Conservation (phyloP, 2,329 filamentous ascomycete species). For the Cordyceps farinosa region DNA sequence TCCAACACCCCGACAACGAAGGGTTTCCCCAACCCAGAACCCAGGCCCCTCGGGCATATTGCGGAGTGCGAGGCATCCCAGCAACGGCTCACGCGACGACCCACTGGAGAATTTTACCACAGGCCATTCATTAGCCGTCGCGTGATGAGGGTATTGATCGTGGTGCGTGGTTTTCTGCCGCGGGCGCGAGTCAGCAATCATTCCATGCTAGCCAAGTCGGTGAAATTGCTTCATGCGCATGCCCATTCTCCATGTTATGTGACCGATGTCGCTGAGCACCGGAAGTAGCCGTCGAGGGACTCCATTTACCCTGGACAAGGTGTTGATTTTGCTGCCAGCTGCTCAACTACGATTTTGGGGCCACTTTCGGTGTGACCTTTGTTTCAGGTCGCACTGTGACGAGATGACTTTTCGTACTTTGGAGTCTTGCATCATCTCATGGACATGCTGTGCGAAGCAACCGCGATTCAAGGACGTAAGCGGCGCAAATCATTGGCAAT, state of each 20-base stretch:
- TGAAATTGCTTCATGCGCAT: slow-evolving; percentile 3
- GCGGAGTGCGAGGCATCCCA: slow-evolving; percentile 2
- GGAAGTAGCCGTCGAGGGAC: background rate
- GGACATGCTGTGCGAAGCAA: too few species aligned
- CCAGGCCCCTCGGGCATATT: slow-evolving; percentile 1
- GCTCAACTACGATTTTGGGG: background rate
- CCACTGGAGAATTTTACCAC: slow-evolving; percentile 7
- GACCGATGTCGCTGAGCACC: background rate
- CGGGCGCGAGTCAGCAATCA: background rate
- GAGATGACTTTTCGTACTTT: too few species aligned
- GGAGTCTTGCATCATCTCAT: too few species aligned
- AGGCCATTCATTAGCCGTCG: slow-evolving; percentile 7
- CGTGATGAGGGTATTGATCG: background rate
- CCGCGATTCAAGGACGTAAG: too few species aligned
- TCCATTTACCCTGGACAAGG: background rate
- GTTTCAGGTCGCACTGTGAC: too few species aligned
- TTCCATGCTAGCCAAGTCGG: background rate
- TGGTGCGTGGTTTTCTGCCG: background rate
- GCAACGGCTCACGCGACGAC: background rate
- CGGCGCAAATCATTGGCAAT: too few species aligned
- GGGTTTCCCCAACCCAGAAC: background rate
- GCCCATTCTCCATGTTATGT: background rate
- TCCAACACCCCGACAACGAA: background rate
- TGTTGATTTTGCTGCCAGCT: background rate
- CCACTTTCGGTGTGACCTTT: too few species aligned